Evolutionary conservation across 345 rosid genomes (phyloP), one percentile per base, ranked within the genome.

Genomic region (Heritiera fomes): DNA sequence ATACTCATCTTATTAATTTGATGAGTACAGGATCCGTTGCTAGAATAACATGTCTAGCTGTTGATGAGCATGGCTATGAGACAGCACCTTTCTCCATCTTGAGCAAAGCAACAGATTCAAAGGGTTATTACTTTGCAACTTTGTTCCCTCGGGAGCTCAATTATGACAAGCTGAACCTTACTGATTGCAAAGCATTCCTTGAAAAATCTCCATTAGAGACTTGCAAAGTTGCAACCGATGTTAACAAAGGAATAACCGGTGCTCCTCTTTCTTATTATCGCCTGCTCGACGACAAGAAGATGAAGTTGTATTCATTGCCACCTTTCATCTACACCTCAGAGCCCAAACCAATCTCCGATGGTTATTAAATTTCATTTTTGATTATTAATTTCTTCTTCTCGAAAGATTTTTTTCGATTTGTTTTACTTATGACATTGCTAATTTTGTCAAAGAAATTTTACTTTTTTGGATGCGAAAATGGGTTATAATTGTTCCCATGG

Each of bases 161-260:
- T 34, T 34, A 18, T 32, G 59, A 61, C 32, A 73, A 66, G 13
- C 68, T 67, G 73, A 84, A 76, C 81, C 68, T 87, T 18, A 73
- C 41, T 9, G 83, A 80, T 11, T 89, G 90, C 86, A 87, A 83
- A 46, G 86, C 85, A 8, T 86, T 86, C 80, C 78, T 84, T 10
- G 86, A 85, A 23, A 28, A 66, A 11, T 86, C 88, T 68, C 86
- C 88, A 5, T 12, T 46, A 5, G 49, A 78, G 38, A 64, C 40
- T 64, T 84, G 91, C 17, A 80, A 81, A 15, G 50, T 84, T 23
- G 84, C 84, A 8, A 70, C 82, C 2, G 77, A 82, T 68, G 84
- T 84, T 2, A 86, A 84, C 84, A 68, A 67, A 62, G 85, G 87
- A 30, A 56, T 84, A 6, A 52, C 60, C 9, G 87, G 89, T 62